Conservation (phyloP, 2,329 filamentous ascomycete species). For the Cercospora beticola region DNA sequence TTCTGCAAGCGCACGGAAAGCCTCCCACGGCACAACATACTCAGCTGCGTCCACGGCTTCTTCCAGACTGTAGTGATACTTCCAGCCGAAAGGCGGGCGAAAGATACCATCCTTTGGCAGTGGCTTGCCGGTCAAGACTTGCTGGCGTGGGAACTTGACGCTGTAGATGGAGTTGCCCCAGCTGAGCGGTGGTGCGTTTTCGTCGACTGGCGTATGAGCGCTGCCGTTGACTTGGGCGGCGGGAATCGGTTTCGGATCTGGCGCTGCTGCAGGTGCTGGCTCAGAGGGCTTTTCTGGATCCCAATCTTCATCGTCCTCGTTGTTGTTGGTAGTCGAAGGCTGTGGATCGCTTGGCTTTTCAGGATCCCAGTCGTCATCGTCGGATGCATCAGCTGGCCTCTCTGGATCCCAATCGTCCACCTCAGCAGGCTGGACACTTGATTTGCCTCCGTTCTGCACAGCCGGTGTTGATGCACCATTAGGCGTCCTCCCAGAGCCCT, state of each 20-base stretch:
- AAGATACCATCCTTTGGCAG: conserved; percentile 80
- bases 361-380: conserved; percentile 39
- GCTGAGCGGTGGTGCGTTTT: conserved; percentile 50
- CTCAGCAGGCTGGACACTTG: conserved; percentile 23
- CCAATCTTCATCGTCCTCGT: conserved; percentile 38
- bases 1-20: conserved; percentile 90
- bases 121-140: conserved; percentile 31
- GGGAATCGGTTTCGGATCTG: conserved; percentile 26
- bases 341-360: conserved; percentile 49
- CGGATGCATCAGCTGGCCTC: conserved; percentile 47
- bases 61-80: conserved; percentile 93
- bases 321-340: conserved; percentile 27
- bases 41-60: conserved; percentile 97
- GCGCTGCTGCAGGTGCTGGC: conserved; percentile 35
- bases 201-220: conserved; percentile 7
- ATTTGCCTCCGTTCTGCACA: conserved; percentile 39
- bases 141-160: conserved; percentile 77
- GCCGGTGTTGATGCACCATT: conserved; percentile 19
- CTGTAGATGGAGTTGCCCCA: conserved; percentile 95
- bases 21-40: conserved; percentile 97
- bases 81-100: conserved; percentile 93
- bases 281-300: conserved; percentile 49
- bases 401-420: conserved; percentile 40
- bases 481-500: conserved; percentile 41
- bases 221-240: conserved; percentile 15